Percentiles rank a stretch among this genome's conserved stretches.
These are phyloP conservation scores for Xenoacremonium recifei DNA, from an alignment of 2,329 filamentous ascomycete genomes.

Conservation along the genomic window DNA sequence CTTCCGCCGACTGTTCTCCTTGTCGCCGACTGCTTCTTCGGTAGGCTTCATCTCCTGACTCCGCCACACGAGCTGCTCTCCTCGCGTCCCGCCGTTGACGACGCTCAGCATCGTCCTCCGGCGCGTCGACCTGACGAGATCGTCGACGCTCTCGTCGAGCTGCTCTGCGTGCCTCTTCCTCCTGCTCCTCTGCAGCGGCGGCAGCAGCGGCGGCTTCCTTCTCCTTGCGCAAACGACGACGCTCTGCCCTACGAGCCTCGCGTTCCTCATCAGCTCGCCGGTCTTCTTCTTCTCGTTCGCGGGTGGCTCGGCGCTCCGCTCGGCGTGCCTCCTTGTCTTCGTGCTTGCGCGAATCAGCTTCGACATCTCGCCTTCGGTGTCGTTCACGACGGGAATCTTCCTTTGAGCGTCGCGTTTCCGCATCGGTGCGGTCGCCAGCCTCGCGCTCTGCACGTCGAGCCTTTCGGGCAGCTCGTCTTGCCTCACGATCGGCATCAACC, in stretches of 20 bases:
- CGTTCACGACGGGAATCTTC: slow-evolving; percentile 57
- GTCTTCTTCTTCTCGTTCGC: slow-evolving; percentile 22
- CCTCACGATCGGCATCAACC: slow-evolving; percentile 59
- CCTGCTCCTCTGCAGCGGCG: slow-evolving; percentile 40
- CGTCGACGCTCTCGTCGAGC: slow-evolving; percentile 51
- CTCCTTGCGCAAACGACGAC: slow-evolving; percentile 49
- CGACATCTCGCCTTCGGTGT: slow-evolving; percentile 46
- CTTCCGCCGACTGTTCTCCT: slow-evolving; percentile 40
- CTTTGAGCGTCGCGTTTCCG: slow-evolving; percentile 54
- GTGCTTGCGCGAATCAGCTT: slow-evolving; percentile 46
- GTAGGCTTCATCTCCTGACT: slow-evolving; percentile 28
- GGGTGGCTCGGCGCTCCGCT: slow-evolving; percentile 49
- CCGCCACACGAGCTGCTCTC: slow-evolving; percentile 42
- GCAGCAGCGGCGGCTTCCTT: slow-evolving; percentile 43
- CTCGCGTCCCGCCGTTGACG: slow-evolving; percentile 53
- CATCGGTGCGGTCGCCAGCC: slow-evolving; percentile 57
- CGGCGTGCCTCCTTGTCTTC: slow-evolving; percentile 51
- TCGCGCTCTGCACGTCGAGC: slow-evolving; percentile 32
- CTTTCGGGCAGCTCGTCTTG: slow-evolving; percentile 51
- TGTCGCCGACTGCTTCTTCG: slow-evolving; percentile 30
- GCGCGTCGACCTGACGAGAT: slow-evolving; percentile 41
- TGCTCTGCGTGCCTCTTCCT: slow-evolving; percentile 43
- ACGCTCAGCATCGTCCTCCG: slow-evolving; percentile 54
- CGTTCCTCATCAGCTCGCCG: slow-evolving; percentile 46
- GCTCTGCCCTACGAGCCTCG: slow-evolving; percentile 49